Conservation (phyloP, 345 rosid species). For the Raphanus sativus region DNA sequence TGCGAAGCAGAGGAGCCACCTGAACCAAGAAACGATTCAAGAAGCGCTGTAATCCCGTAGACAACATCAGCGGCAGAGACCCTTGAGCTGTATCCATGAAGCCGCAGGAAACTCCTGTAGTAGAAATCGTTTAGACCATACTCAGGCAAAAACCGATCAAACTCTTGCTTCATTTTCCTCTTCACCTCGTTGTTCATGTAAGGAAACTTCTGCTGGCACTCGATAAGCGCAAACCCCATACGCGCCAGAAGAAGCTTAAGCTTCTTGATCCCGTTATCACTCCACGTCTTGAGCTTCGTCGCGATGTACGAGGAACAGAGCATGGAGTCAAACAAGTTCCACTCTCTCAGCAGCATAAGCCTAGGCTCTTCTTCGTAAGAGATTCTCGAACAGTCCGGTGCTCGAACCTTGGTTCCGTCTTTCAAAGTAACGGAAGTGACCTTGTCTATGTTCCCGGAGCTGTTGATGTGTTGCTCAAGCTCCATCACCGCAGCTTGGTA, state of each 20-base stretch:
- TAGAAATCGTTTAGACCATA: slow-evolving; percentile 87
- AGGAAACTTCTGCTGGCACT: slow-evolving; percentile 94
- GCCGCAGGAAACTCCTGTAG: slow-evolving; percentile 74
- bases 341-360: slow-evolving; percentile 86
- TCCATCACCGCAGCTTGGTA: slow-evolving; percentile 95
- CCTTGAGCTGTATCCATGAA: slow-evolving; percentile 91
- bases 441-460: slow-evolving; percentile 77
- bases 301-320: slow-evolving; percentile 87
- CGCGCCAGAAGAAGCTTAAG: slow-evolving; percentile 93
- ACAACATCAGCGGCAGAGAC: slow-evolving; percentile 98
- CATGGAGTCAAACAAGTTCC: slow-evolving; percentile 97
- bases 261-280: slow-evolving; percentile 90
- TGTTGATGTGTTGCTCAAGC: slow-evolving; percentile 91
- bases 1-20: slow-evolving; percentile 83
- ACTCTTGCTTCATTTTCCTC: slow-evolving; percentile 85
- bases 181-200: slow-evolving; percentile 91
- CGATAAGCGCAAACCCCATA: slow-evolving; percentile 93
- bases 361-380: slow-evolving; percentile 91
- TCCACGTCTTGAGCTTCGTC: slow-evolving; percentile 89
- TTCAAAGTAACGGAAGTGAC: slow-evolving; percentile 76
- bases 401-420: slow-evolving; percentile 87
- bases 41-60: slow-evolving; percentile 92
- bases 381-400: slow-evolving; percentile 84
- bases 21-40: slow-evolving; percentile 78
- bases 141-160: slow-evolving; percentile 80